phyloP scores from a whole-genome alignment of 78 protist genomes.

The Speleostelium caveatum region DNA sequence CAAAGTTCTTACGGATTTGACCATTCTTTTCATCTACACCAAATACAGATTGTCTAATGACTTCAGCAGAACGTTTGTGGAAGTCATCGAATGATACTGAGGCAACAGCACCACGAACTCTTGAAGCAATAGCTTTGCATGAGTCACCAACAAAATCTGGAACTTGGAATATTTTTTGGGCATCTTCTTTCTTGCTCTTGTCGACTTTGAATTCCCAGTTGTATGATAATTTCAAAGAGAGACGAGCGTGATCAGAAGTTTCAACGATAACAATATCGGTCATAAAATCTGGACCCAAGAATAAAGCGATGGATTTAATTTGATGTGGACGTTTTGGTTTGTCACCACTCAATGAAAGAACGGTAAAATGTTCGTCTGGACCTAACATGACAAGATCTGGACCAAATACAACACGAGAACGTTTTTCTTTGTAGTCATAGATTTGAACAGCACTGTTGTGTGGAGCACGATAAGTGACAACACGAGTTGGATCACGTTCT shows the following conservation, averaged over 20 bases:
- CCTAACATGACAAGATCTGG: conserved; percentile 95
- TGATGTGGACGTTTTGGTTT: conserved; percentile 95
- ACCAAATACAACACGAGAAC: conserved; percentile 93
- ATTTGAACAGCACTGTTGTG: conserved; percentile 95
- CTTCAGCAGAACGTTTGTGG: conserved; percentile 92
- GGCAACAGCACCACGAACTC: conserved; percentile 96
- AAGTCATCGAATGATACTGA: conserved; percentile 92
- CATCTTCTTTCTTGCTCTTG: conserved; percentile 47
- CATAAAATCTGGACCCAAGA: conserved; percentile 96
- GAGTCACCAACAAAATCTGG: conserved; percentile 97
- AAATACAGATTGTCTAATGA: conserved; percentile 93
- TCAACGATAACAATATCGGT: conserved; percentile 95
- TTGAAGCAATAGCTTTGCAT: conserved; percentile 94
- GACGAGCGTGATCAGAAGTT: conserved; percentile 96
- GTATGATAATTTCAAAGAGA: conserved; percentile 91
- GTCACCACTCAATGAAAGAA: conserved; percentile 92
- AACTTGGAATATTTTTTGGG: conserved; percentile 87
- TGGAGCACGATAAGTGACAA: conserved; percentile 92
- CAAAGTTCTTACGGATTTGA: conserved; percentile 27
- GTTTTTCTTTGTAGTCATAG: conserved; percentile 91
- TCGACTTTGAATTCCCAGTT: conserved; percentile 91
- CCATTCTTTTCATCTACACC: conserved; percentile 86
- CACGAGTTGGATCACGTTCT: conserved; percentile 85
- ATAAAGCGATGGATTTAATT: conserved; percentile 87
- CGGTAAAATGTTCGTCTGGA: conserved; percentile 96